Base-by-base conservation (phyloP, 2,329 filamentous ascomycete genomes). In the Aspergillus aculeatus region DNA sequence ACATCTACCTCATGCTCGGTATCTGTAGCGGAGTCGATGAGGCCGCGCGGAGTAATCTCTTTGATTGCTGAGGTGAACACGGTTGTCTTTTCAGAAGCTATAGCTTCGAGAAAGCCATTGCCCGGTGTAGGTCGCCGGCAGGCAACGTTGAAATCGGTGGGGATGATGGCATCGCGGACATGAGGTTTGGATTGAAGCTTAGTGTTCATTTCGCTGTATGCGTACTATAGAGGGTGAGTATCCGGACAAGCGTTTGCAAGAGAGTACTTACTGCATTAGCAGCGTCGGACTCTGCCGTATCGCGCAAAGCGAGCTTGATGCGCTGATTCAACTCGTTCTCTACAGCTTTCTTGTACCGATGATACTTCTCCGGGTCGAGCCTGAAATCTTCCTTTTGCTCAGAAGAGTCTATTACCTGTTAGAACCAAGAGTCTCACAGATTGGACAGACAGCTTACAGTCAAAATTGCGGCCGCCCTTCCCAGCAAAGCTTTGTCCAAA, bases 71-170 rank as follows among this genome's bases (percentile, higher is more conserved):
- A 81, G 16, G 77, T 78, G 66, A 88, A 83, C 59, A 85, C 83
- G 2, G 83, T 79, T 1, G 88, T 85, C 56, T 89, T 88, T 6
- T 83, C 80, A 58, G 83, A 78, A 0, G 80, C 79, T 16, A 89
- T 76, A 0, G 86, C 85, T 69, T 89, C 87, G 2, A 90, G 70
- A 56, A 80, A 81, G 2, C 78, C 78, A 1, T 75, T 74, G 2
- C 78, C 80, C 0, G 79, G 79, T 0, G 78, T 80, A 16, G 80
- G 68, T 12, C 79, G 75, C 38, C 77, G 73, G 59, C 79, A 81
- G 10, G 73, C 70, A 7, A 77, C 73, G 5, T 75, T 71, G 50
- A 78, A 80, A 4, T 72, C 64, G 14, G 53, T 57, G 2, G 78
- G 78, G 2, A 78, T 66, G 1, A 80, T 66, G 60, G 76, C 38